phyloP scores from a whole-genome alignment of 2,329 filamentous ascomycete genomes.

The Apiospora aurea region DNA sequence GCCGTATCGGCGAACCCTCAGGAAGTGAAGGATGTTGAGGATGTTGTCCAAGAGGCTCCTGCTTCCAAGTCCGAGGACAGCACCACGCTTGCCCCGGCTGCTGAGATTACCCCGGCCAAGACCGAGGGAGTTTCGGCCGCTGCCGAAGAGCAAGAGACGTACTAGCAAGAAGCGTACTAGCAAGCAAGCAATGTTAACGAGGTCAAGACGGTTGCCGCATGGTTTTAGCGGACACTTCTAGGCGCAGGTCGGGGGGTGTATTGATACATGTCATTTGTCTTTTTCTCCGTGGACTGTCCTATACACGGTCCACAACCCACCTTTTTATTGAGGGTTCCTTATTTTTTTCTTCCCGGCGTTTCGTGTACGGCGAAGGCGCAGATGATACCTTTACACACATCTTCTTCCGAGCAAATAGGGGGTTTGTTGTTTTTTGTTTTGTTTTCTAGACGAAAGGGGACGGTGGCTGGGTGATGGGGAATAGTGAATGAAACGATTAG shows the following conservation, averaged over 20 bases:
- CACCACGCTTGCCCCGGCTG: background rate
- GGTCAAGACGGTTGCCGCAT: slow-evolving; percentile 3
- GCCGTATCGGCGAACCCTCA: slow-evolving; percentile 32
- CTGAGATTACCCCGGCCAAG: slow-evolving; percentile 3
- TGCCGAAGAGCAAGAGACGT: background rate
- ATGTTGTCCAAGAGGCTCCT: slow-evolving; percentile 32
- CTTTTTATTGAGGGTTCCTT: background rate
- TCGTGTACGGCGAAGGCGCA: slow-evolving; percentile 30
- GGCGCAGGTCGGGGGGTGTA: background rate
- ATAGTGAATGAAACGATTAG: slow-evolving; percentile 7
- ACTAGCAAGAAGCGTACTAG: background rate
- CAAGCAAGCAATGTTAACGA: background rate
- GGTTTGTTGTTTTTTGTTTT: background rate
- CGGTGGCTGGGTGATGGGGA: background rate
- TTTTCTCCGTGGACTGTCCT: background rate
- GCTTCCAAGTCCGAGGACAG: slow-evolving; percentile 6
- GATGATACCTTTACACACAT: slow-evolving; percentile 35
- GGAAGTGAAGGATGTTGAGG: slow-evolving; percentile 40
- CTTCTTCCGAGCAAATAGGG: slow-evolving; percentile 24
- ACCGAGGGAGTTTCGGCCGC: slow-evolving; percentile 24
- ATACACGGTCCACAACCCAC: background rate
- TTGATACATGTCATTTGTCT: slow-evolving; percentile 11
- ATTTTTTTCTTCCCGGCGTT: slow-evolving; percentile 17
- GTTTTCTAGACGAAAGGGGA: background rate
- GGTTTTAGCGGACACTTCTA: background rate